Base-by-base conservation (phyloP, 768 basidiomycete species). In the Amanita molliuscula region DNA sequence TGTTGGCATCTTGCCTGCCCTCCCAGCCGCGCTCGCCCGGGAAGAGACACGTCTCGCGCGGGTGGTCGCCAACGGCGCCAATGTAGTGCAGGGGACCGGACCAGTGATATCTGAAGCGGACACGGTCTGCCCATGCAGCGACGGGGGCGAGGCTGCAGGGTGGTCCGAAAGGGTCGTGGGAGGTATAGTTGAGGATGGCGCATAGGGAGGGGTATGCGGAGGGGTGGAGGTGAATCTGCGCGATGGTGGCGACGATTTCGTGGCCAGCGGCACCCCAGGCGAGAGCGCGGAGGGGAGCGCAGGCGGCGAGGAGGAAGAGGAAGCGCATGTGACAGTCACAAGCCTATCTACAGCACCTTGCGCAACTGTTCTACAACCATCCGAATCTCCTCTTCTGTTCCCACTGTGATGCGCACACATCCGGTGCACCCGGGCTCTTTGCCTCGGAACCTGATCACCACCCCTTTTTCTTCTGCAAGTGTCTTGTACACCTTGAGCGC, bases 401-500 rank as follows among this genome's bases (percentile, higher is more conserved):
- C 96, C 10, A 98, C 73, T 3, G 95, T 97, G 6, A 98, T 84
- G 50, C 96, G 69, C 65, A 98, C 59, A 61, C 91, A 95, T 0
- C 83, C 96, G 28, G 71, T 69, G 56, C 96, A 99, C 0, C 96
- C 95, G 8, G 73, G 61, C 66, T 98, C 95, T 13, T 73, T 68
- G 0, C 96, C 96, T 47, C 96, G 73, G 67, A 80, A 98, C 47
- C 95, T 72, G 8, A 99, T 90, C 11, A 99, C 96, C 0, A 99
- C 83, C 0, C 84, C 88, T 54, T 79, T 75, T 48, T 81, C 73
- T 63, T 94, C 92, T 3, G 96, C 96, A 51, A 98, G 72, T 8
- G 75, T 67, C 60, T 79, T 84, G 66, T 98, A 98, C 21, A 92
- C 72, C 46, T 61, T 65, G 44, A 70, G 66, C 0, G 90, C 79